Percentiles rank a stretch among this genome's conserved stretches.
Evolutionary conservation across 169 alveolate genomes (phyloP).

Genomic region (Plasmodium inui): DNA sequence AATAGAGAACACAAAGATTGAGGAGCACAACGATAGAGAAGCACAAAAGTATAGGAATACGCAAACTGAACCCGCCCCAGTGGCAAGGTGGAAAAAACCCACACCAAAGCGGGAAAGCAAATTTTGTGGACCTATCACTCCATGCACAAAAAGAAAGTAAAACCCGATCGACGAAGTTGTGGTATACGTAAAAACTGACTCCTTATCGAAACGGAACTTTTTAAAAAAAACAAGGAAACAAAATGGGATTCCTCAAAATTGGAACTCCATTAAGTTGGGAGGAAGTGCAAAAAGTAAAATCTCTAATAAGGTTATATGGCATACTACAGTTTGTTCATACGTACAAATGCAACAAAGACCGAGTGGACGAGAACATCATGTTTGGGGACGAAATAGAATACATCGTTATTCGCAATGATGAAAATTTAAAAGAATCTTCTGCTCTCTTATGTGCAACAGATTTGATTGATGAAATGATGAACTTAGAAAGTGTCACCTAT

Average conservation of each 20-base stretch:
- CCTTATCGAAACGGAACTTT: background rate
- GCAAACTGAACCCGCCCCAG: background rate
- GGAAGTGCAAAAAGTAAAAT: conserved; percentile 49
- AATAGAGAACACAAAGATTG: background rate
- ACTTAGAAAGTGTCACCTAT: conserved; percentile 54
- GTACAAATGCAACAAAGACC: conserved; percentile 71
- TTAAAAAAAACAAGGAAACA: background rate
- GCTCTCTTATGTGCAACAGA: conserved; percentile 78
- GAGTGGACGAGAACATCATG: conserved; percentile 75
- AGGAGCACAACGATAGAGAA: background rate
- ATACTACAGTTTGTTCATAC: conserved; percentile 77
- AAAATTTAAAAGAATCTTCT: conserved; percentile 47
- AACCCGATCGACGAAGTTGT: background rate
- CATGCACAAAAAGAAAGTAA: background rate
- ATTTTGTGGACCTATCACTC: background rate
- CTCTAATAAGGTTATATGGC: conserved; percentile 71
- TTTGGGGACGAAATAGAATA: conserved; percentile 84
- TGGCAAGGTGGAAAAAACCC: background rate
- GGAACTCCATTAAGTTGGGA: conserved; percentile 77
- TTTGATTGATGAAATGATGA: conserved; percentile 76
- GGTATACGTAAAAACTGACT: background rate
- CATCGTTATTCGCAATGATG: conserved; percentile 73
- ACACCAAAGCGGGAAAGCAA: background rate
- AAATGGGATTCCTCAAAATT: conserved; percentile 65
- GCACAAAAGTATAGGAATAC: background rate